Percentiles rank a stretch among this genome's conserved stretches.
Conservation (phyloP, 768 basidiomycete species). For the Podaxis pistillaris region DNA sequence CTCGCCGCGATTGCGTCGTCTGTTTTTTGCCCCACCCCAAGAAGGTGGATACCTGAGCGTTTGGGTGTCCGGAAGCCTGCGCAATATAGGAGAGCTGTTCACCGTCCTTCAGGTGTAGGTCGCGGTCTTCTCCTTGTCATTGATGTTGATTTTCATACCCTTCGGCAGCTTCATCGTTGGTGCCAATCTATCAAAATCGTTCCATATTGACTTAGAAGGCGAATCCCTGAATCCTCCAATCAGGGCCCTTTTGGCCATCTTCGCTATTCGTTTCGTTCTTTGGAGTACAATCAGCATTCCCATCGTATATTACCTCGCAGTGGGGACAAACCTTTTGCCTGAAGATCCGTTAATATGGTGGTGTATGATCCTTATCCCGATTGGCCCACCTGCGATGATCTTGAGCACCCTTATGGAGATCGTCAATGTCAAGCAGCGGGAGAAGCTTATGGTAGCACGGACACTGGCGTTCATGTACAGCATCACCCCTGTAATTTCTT, state of each 20-base stretch:
- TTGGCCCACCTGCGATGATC: slow-evolving; percentile 1
- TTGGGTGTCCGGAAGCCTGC: background rate
- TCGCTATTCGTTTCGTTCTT: background rate
- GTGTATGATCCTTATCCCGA: slow-evolving; percentile 1
- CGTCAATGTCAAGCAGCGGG: background rate
- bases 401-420: background rate
- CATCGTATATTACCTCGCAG: background rate
- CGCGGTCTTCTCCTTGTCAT: background rate
- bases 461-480: slow-evolving; percentile 3
- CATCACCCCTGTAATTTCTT: background rate
- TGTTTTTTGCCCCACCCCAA: background rate
- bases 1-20: background rate
- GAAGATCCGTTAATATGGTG: slow-evolving; percentile 2
- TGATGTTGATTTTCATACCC: background rate
- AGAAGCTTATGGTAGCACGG: background rate
- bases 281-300: slow-evolving; percentile 1
- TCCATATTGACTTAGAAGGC: background rate
- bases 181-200: background rate
- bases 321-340: background rate
- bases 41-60: background rate
- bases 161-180: background rate
- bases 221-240: background rate
- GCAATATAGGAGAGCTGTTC: background rate
- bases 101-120: background rate
- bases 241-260: background rate